A percentile compares a stretch with the other conserved stretches of the same genome.
These are phyloP conservation scores for Chrysoporthe austroafricana DNA, from an alignment of 2,329 filamentous ascomycete species.

Conservation along the genomic window DNA sequence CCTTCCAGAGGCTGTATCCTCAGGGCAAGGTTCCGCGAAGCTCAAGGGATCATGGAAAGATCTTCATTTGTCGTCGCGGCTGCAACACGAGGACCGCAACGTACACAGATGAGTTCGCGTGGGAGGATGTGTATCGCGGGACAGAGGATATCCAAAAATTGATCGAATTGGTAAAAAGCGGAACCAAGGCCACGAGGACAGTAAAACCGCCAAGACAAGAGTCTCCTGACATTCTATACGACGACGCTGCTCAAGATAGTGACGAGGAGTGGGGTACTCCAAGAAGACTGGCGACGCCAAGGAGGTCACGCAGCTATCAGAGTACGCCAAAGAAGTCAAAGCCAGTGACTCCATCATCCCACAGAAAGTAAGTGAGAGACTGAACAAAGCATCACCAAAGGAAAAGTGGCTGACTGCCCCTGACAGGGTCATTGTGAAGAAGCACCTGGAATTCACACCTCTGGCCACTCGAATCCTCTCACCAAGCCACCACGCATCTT, in stretches of 20 bases:
- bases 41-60: conserved; percentile 77
- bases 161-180: conserved; percentile 67
- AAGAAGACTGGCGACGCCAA: conserved; percentile 37
- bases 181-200: conserved; percentile 74
- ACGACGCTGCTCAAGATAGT: conserved; percentile 37
- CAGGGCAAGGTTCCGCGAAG: conserved; percentile 73
- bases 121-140: conserved; percentile 83
- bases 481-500: conserved; percentile 73
- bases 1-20: conserved; percentile 72
- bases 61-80: conserved; percentile 86
- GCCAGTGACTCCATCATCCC: conserved; percentile 46
- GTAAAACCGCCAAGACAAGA: conserved; percentile 35
- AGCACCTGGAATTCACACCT: conserved; percentile 91
- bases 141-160: conserved; percentile 65
- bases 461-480: conserved; percentile 86
- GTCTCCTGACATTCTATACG: conserved; percentile 39
- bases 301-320: conserved; percentile 36
- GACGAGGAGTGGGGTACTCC: conserved; percentile 41
- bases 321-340: conserved; percentile 61
- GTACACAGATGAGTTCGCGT: conserved; percentile 90
- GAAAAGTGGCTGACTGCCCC: conserved; percentile 33
- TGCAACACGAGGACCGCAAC: conserved; percentile 87
- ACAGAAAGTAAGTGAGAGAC: conserved; percentile 40
- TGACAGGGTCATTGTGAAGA: conserved; percentile 71
- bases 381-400: conserved; percentile 46